phyloP scores from a whole-genome alignment of 2,329 filamentous ascomycete species.

The Penicillium oxalicum region DNA sequence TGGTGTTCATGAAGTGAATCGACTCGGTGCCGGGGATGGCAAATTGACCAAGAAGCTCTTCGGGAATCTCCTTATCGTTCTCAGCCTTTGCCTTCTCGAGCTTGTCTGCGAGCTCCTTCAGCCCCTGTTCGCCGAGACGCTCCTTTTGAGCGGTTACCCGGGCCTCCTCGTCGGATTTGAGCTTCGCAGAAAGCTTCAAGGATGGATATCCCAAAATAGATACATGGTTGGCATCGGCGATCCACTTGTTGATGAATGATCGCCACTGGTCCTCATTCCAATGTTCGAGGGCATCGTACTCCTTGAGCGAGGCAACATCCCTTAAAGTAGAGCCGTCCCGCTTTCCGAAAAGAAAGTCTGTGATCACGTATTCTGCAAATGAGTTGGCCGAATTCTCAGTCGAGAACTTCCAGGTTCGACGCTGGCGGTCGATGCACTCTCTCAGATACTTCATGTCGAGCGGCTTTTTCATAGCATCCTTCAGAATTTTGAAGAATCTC shows the following conservation, averaged over 20 bases:
- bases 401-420: constrained; percentile 73
- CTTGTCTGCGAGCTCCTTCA: constrained; percentile 66
- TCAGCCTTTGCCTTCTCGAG: constrained; percentile 78
- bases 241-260: constrained; percentile 73
- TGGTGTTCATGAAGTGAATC: constrained; percentile 89
- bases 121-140: constrained; percentile 71
- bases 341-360: constrained; percentile 84
- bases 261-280: constrained; percentile 87
- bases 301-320: constrained; percentile 48
- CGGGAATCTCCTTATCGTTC: constrained; percentile 82
- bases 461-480: constrained; percentile 68
- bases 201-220: constrained; percentile 87
- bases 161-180: constrained; percentile 74
- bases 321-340: constrained; percentile 72
- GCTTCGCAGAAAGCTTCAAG: constrained; percentile 66
- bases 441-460: constrained; percentile 86
- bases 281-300: constrained; percentile 62
- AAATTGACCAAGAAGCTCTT: constrained; percentile 73
- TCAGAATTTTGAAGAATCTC: constrained; percentile 75
- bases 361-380: constrained; percentile 80
- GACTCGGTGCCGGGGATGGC: constrained; percentile 78
- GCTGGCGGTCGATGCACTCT: constrained; percentile 78
- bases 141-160: constrained; percentile 73
- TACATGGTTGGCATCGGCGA: constrained; percentile 77
- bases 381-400: constrained; percentile 76